Conservation (phyloP, 306 rosid genomes). For the Corylus americana region DNA sequence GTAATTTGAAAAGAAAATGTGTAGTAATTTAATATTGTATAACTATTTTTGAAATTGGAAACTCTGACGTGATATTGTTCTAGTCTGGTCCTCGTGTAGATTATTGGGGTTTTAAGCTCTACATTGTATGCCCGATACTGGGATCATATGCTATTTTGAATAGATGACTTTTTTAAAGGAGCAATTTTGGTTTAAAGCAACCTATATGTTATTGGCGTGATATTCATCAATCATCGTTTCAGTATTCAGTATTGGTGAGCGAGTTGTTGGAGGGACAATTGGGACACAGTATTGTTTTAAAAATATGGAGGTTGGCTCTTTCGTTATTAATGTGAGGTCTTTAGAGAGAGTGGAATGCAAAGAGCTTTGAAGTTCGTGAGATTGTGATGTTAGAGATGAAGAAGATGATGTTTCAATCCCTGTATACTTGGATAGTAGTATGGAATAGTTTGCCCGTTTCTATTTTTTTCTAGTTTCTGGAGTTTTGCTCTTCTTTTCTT, state of each 20-base stretch:
- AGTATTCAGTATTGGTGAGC: background rate
- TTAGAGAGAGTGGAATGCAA: no score
- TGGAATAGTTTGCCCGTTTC: no score
- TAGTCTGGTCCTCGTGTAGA: background rate
- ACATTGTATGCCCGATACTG: background rate
- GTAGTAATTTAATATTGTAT: background rate
- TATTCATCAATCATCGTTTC: background rate
- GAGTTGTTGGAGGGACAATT: no score
- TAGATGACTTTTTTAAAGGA: background rate
- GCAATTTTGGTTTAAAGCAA: background rate
- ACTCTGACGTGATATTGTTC: background rate
- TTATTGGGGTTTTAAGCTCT: background rate
- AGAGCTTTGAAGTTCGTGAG: no score
- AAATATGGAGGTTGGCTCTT: no score
- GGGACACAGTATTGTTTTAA: no score
- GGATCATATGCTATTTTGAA: background rate
- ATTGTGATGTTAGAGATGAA: no score
- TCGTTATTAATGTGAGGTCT: no score
- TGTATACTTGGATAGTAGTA: no score
- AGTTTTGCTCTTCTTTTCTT: no score
- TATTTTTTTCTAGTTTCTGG: no score
- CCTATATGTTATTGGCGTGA: background rate
- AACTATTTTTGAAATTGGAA: background rate
- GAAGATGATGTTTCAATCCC: no score
- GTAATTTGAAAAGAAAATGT: background rate